These are phyloP conservation scores for Rhizoclosmatium sp. DNA, from an alignment of 192 early-diverging fungal species.

Conservation along the genomic window DNA sequence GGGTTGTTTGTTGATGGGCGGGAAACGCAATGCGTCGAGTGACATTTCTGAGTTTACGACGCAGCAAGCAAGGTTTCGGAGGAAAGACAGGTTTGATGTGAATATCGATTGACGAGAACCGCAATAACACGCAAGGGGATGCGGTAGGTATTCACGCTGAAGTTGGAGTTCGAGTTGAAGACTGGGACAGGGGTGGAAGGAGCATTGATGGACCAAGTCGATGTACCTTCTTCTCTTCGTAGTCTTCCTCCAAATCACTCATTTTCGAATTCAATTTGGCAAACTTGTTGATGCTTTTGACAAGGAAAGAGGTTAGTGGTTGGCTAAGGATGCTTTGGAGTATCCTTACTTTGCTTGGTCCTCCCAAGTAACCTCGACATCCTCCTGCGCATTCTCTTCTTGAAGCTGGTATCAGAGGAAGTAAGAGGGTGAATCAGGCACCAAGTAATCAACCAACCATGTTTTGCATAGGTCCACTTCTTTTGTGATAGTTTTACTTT, in stretches of 20 bases:
- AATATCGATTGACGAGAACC: too few relatives aligned
- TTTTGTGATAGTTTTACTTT: background rate
- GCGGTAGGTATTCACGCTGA: slow-evolving; percentile 17
- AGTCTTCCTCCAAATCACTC: slow-evolving; percentile 79
- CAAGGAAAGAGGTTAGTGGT: too few relatives aligned
- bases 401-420: slow-evolving; percentile 34
- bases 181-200: too few relatives aligned
- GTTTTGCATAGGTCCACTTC: background rate
- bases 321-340: too few relatives aligned
- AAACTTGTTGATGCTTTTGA: slow-evolving; percentile 91
- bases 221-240: slow-evolving; percentile 80
- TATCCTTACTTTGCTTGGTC: slow-evolving; percentile 68
- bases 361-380: slow-evolving; percentile 94
- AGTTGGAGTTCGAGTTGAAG: too few relatives aligned
- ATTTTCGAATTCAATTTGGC: slow-evolving; percentile 82
- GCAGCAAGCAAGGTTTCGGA: too few relatives aligned
- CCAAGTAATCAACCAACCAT: background rate
- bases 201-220: background rate
- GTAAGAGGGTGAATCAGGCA: background rate
- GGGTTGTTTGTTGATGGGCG: too few relatives aligned
- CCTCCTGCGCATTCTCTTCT: slow-evolving; percentile 71
- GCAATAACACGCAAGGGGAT: background rate
- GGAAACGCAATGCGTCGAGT: too few relatives aligned
- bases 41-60: too few relatives aligned
- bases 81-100: too few relatives aligned